phyloP scores from a whole-genome alignment of 495 filamentous ascomycete species.

The Penicilliopsis zonata region DNA sequence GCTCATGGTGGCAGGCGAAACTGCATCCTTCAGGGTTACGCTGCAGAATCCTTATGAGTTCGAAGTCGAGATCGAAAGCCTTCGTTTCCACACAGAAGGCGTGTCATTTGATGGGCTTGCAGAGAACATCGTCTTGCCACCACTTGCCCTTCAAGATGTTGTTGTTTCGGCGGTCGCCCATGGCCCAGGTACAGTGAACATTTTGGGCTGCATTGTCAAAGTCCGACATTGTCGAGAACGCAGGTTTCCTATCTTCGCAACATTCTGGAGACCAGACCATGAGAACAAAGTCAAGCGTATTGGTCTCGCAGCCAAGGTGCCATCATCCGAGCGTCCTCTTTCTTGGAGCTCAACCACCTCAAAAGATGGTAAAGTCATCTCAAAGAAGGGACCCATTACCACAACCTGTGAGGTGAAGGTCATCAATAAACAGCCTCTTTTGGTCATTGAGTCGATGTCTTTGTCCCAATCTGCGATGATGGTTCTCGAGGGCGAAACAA shows the following conservation, averaged over 20 bases:
- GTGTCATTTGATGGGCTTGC: constrained; percentile 52
- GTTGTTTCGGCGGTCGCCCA: constrained; percentile 57
- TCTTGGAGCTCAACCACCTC: constrained; percentile 40
- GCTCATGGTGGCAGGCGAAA: constrained; percentile 65
- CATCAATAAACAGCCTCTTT: constrained; percentile 62
- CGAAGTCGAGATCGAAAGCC: constrained; percentile 73
- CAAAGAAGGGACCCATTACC: constrained; percentile 24
- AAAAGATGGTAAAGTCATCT: constrained; percentile 23
- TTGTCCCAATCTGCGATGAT: constrained; percentile 80
- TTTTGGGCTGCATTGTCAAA: constrained; percentile 70
- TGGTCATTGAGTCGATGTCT: constrained; percentile 62
- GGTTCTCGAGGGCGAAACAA: constrained; percentile 79
- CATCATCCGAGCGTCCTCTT: constrained; percentile 38
- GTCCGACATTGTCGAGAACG: constrained; percentile 70
- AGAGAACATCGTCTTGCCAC: constrained; percentile 57
- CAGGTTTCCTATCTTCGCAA: constrained; percentile 69
- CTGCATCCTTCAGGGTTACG: constrained; percentile 61
- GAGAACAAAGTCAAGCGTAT: constrained; percentile 65
- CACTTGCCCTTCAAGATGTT: constrained; percentile 70
- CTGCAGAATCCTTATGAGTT: constrained; percentile 93
- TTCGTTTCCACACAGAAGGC: constrained; percentile 63
- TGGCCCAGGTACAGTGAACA: constrained; percentile 50
- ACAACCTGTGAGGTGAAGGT: constrained; percentile 46
- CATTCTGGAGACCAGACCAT: constrained; percentile 59
- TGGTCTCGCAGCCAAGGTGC: constrained; percentile 49